Base-by-base conservation (phyloP, 495 filamentous ascomycete genomes). In the Pseudomonodictys pantanalensis region DNA sequence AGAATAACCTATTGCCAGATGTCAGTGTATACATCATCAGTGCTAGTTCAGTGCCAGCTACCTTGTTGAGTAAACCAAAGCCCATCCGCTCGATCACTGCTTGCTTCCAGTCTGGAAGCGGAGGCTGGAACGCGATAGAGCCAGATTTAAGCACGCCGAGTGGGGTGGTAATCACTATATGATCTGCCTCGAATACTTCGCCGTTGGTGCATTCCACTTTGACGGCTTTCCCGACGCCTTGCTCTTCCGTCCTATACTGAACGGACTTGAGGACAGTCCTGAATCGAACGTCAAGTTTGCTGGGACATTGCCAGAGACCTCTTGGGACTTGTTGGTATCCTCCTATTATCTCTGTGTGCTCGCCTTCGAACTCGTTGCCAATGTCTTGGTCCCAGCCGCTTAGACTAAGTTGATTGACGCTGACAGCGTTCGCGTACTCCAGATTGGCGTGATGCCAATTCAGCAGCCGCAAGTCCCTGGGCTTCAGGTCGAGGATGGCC, bases 391-490 rank as follows among this genome's bases (percentile, higher is more conserved):
- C 93, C 90, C 93, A 97, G 1, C 91, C 87, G 8, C 86, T 86
- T 2, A 99, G 82, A 72, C 92, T 97, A 17, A 97, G 81, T 52
- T 88, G 85, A 55, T 86, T 81, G 51, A 95, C 85, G 68, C 91
- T 95, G 4, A 82, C 85, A 0, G 93, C 95, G 68, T 97, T 97
- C 44, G 92, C 92, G 68, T 99, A 99, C 69, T 99, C 93, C 26
- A 97, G 79, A 67, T 99, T 99, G 57, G 95, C 93, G 70, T 96
- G 86, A 74, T 99, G 95, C 93, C 93, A 99, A 68, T 97, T 99
- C 64, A 97, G 79, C 29, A 97, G 78, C 44, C 93, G 81, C 74
- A 95, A 84, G 64, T 97, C 93, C 67, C 88, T 88, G 0, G 91
- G 83, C 0, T 84, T 89, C 25, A 99, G 75, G 43, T 93, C 86